These are phyloP conservation scores for Leptographium flavum DNA, from an alignment of 2,329 filamentous ascomycete genomes.

Conservation along the genomic window DNA sequence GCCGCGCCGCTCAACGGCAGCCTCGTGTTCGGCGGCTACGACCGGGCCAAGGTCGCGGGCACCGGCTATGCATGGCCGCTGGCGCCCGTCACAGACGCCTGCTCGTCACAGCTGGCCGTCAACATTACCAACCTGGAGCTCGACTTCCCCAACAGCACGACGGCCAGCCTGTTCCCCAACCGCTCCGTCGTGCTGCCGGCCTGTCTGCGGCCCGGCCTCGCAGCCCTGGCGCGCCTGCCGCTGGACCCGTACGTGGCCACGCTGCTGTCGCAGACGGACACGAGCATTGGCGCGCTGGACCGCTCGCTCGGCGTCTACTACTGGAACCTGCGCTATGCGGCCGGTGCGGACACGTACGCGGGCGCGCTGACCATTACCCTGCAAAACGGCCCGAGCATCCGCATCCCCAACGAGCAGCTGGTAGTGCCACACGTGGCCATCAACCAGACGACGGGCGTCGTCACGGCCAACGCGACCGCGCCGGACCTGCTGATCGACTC, in stretches of 20 bases:
- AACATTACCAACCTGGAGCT: constrained; percentile 17
- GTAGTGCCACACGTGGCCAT: constrained; percentile 12
- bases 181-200: constrained; percentile 6
- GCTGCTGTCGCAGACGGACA: constrained; percentile 3
- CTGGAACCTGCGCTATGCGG: constrained; percentile 11
- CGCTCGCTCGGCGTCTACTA: constrained; percentile 11
- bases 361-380: constrained; percentile 12
- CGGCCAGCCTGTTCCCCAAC: constrained; percentile 15
- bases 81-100: constrained; percentile 7
- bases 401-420: constrained; percentile 18
- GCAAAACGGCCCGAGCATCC: constrained; percentile 8
- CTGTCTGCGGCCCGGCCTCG: constrained; percentile 12
- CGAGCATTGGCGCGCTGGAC: neutral
- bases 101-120: constrained; percentile 17
- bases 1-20: constrained; percentile 13
- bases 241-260: constrained; percentile 11
- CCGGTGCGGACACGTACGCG: constrained; percentile 1
- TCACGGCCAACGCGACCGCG: constrained; percentile 7
- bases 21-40: constrained; percentile 18
- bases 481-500: constrained; percentile 15
- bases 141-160: constrained; percentile 19
- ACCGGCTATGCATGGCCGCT: constrained; percentile 12
- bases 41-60: constrained; percentile 14
- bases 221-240: constrained; percentile 11
- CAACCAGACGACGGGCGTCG: constrained; percentile 1